Evolutionary conservation across 2,329 filamentous ascomycete genomes (phyloP).

Genomic region (Pseudogymnoascus sp.): DNA sequence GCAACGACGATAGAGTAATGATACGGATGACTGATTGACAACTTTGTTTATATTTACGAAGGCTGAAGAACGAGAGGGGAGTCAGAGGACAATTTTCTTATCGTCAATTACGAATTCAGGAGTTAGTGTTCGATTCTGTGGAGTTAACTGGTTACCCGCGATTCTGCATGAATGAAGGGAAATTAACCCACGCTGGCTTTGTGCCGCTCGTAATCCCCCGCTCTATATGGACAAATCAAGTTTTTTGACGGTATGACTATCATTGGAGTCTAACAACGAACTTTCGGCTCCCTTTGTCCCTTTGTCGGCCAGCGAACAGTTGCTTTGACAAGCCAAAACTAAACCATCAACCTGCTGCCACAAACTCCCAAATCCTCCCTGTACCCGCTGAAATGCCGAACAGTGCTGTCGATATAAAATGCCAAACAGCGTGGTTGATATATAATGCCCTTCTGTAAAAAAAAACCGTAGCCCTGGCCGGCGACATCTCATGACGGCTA

Average conservation of each 20-base stretch:
- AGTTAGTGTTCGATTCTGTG: not conserved
- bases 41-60: not conserved
- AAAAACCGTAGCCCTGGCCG: not conserved
- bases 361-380: not conserved
- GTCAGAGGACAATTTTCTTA: not conserved
- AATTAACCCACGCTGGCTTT: not conserved
- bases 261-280: not conserved
- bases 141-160: not conserved
- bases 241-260: not conserved
- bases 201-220: not conserved
- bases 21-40: not conserved
- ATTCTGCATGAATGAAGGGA: not conserved
- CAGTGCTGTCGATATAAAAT: not conserved
- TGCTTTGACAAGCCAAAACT: not conserved
- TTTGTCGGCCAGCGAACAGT: not conserved
- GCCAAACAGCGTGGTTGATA: not conserved
- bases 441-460: not conserved
- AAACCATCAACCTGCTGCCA: not conserved
- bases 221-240: not conserved
- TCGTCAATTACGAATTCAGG: not conserved
- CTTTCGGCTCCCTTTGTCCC: not conserved
- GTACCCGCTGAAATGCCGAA: not conserved
- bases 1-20: not conserved
- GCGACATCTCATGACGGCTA: not conserved
- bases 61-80: not conserved